Percentiles rank a stretch among this genome's conserved stretches.
These are phyloP conservation scores for Nitzschia sp. DNA, from an alignment of 108 stramenopile genomes.

Conservation along the genomic window DNA sequence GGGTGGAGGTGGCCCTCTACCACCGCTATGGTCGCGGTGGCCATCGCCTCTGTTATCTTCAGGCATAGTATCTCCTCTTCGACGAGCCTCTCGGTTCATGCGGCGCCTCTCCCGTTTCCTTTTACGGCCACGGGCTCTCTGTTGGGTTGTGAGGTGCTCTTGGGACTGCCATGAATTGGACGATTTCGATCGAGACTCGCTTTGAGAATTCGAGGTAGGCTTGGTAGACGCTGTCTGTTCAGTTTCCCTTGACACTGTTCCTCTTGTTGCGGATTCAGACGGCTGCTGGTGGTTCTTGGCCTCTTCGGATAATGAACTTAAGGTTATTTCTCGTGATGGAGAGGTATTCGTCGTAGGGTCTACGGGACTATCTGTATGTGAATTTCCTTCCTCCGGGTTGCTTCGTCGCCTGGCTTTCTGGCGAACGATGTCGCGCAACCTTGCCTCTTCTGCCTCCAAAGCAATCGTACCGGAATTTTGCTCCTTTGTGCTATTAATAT, in stretches of 20 bases:
- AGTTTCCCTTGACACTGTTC: too few species aligned
- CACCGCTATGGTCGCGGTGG: background rate
- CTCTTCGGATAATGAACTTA: conserved; percentile 6
- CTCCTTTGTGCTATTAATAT: background rate
- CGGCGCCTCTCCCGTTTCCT: conserved; percentile 1
- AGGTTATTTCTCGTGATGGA: too few species aligned
- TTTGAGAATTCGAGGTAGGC: background rate
- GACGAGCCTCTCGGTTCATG: conserved; percentile 14
- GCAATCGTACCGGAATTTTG: background rate
- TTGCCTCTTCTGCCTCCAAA: background rate
- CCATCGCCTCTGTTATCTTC: background rate
- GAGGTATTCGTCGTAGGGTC: background rate
- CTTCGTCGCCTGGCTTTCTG: background rate
- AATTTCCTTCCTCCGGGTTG: background rate
- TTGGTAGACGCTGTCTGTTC: background rate
- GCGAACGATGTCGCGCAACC: conserved; percentile 5
- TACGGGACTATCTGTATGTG: background rate
- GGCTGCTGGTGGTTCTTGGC: too few species aligned
- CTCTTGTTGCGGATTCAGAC: too few species aligned
- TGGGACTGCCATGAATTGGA: background rate
- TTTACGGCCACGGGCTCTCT: background rate
- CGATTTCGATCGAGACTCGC: background rate
- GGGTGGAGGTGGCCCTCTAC: conserved; percentile 17
- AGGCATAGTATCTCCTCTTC: background rate
- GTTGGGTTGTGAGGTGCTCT: background rate